Evolutionary conservation across 2,329 filamentous ascomycete genomes (phyloP).

Genomic region (Didymellaceae sp.): DNA sequence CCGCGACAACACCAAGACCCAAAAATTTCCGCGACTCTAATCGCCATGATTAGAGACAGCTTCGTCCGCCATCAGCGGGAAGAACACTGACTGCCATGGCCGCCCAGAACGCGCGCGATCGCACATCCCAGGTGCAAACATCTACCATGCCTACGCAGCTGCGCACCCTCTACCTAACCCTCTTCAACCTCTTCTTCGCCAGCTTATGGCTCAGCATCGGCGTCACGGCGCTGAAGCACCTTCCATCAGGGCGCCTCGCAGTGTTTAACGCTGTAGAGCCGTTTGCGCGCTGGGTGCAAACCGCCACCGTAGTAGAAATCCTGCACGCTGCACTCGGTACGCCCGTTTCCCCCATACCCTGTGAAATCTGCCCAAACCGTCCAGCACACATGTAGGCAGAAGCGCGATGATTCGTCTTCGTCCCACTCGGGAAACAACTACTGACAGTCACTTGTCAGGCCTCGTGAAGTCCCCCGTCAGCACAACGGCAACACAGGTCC

Average conservation of each 20-base stretch:
- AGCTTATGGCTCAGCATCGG: constrained; percentile 26
- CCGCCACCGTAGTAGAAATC: constrained; percentile 29
- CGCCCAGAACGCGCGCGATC: too few relatives aligned
- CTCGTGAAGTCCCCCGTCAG: constrained; percentile 32
- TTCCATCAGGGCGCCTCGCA: not conserved
- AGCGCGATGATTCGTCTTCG: too few relatives aligned
- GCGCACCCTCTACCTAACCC: constrained; percentile 27
- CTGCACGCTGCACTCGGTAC: constrained; percentile 28
- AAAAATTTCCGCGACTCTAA: constrained; percentile 12
- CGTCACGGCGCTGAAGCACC: constrained; percentile 5
- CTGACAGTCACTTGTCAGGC: constrained; percentile 8
- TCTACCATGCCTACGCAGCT: too few relatives aligned
- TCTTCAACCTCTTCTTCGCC: constrained; percentile 31
- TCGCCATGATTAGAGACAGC: too few relatives aligned
- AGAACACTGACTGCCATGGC: too few relatives aligned
- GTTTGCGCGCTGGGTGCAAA: constrained; percentile 29
- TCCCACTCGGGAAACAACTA: not conserved
- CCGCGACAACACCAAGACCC: constrained; percentile 12
- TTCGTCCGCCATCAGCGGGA: too few relatives aligned
- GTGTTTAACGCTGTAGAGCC: constrained; percentile 25
- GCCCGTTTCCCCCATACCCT: not conserved
- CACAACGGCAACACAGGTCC: constrained; percentile 31
- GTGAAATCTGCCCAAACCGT: too few relatives aligned
- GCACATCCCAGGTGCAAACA: too few relatives aligned
- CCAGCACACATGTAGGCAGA: too few relatives aligned